Base-by-base conservation (phyloP, 352 stramenopile species). In the Globisporangium nodosum region DNA sequence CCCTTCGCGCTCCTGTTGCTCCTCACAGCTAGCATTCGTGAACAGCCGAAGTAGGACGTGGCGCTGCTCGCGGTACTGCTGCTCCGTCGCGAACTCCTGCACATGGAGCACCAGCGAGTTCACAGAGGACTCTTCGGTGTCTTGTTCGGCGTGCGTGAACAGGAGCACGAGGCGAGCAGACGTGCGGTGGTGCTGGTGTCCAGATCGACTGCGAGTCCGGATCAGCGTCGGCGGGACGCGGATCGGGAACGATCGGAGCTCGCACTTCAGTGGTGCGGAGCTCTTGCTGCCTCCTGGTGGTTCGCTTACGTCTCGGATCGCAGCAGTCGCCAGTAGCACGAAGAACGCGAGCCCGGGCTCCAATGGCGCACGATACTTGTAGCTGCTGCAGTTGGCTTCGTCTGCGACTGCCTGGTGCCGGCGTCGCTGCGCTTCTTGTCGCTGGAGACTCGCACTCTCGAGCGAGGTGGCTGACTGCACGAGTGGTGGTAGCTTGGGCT, bases 291-390 rank as follows among this genome's bases (percentile, higher is more conserved):
- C 35, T 35, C 37, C 7, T 35, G n/a, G 1, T 16, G 16, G 0
- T 51, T 51, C 20, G 21, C 16, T 5, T 35, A 21, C 53, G 7
- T 30, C 13, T 1, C 50, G 59, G 8, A 46, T 15, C 5, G 24
- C 50, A 5, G 31, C 18, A 15, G 30, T 16, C 3, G 55, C 49
- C 2, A 88, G 64, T 2, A 74, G 56, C 27, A 58, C 57, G 43
- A 85, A 83, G 62, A 88, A 85, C 11, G 59, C 68, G 51, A 88
- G 60, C 8, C 78, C 76, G 46, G 77, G 77, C 18, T 58, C 49
- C 47, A 66, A 73, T 2, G 65, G 64, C 1, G 68, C 35, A 0
- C 73, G 63, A 21, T 73, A 66, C 31, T 62, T 45, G 35, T 73
- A 80, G 31, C 70, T 64, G 13, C 61, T 48, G 57, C 70, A 88